phyloP scores from a whole-genome alignment of 2,329 filamentous ascomycete genomes.

The Aphanoascus verrucosus region DNA sequence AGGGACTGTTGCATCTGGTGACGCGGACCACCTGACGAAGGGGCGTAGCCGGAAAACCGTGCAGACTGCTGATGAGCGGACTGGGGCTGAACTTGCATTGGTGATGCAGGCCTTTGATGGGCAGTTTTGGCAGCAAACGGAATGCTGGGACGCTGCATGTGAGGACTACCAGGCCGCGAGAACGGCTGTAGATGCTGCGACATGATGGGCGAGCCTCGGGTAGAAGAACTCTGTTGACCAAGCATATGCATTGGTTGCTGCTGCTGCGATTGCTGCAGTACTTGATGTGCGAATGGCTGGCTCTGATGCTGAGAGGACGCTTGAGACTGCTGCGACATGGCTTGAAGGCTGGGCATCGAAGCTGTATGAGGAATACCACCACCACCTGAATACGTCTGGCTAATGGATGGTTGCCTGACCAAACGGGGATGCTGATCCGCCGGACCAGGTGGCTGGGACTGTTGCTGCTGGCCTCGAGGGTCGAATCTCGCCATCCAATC shows the following conservation, averaged over 20 bases:
- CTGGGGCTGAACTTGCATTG: constrained; percentile 3
- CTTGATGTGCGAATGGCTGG: constrained; percentile 12
- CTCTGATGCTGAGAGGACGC: constrained; percentile 8
- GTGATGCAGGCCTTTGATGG: constrained; percentile 9
- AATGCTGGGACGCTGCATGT: constrained; percentile 11
- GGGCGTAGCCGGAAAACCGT: not conserved
- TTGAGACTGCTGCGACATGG: constrained; percentile 6
- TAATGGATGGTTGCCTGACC: constrained; percentile 5
- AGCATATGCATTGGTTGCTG: constrained; percentile 1
- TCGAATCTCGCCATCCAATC: constrained; percentile 37
- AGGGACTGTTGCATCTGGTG: constrained; percentile 3
- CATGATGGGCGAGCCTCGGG: constrained; percentile 9
- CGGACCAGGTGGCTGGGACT: constrained; percentile 5
- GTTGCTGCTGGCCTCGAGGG: constrained; percentile 24
- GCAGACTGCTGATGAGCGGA: not conserved
- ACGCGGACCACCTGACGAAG: not conserved
- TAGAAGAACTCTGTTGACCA: constrained; percentile 1
- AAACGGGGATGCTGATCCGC: not conserved
- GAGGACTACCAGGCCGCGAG: constrained; percentile 7
- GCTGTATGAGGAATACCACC: constrained; percentile 1
- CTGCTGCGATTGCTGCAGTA: constrained; percentile 7
- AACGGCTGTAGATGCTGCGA: constrained; percentile 11
- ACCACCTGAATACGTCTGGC: constrained; percentile 4
- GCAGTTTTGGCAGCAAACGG: constrained; percentile 8
- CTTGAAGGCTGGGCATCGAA: constrained; percentile 7